Base-by-base conservation (phyloP, 2,329 filamentous ascomycete species). In the Microdochium nivale region DNA sequence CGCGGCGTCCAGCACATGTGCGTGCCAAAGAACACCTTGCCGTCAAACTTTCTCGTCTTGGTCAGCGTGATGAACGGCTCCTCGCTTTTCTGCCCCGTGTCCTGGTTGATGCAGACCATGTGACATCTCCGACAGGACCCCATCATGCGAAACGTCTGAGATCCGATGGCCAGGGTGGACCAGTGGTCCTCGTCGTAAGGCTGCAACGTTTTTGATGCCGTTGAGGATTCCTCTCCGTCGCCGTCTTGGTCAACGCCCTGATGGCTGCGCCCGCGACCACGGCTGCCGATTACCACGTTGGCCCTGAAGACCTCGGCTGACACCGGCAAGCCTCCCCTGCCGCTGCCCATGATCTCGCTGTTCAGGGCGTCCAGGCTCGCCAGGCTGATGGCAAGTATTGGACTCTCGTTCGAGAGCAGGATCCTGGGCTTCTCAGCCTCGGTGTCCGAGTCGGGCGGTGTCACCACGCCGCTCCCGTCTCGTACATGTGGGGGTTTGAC, bases 71-170 rank as follows among this genome's bases (percentile, higher is more conserved):
- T 80, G 63, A 94, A 95, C 0, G 94, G 94, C 66, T 97, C 94
- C 56, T 90, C 83, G 56, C 84, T 82, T 65, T 83, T 87, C 56
- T 83, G 77, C 0, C 84, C 90, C 13, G 86, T 96, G 47, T 83
- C 74, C 66, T 96, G 94, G 62, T 99, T 85, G 47, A 97, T 82
- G 64, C 92, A 96, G 10, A 99, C 86, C 91, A 99, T 97, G 66
- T 96, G 90, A 60, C 94, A 99, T 53, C 94, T 76, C 54, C 90
- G 81, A 62, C 94, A 99, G 2, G 87, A 81, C 0, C 91, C 92
- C 3, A 97, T 70, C 61, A 95, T 81, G 55, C 86, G 76, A 60
- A 89, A 87, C 10, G 70, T 67, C 53, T 84, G 76, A 2, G 66
- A 59, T 1, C 86, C 87, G 52, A 96, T 86, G 9, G 70, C 74